These are phyloP conservation scores for Cladosporium colombiae DNA, from an alignment of 2,329 filamentous ascomycete genomes.

Conservation along the genomic window DNA sequence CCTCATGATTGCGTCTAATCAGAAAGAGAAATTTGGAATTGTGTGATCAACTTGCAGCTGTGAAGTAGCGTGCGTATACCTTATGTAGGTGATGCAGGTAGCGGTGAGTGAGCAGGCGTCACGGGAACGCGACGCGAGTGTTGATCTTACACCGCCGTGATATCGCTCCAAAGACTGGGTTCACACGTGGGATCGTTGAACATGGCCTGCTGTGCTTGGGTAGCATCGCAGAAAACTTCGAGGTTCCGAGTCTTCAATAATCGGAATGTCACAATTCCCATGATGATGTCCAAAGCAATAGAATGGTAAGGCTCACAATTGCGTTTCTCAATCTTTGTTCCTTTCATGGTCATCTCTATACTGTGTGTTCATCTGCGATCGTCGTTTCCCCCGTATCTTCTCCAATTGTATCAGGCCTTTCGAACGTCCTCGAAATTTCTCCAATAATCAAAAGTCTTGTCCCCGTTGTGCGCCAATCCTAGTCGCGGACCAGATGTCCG, in stretches of 20 bases:
- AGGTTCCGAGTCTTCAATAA: neutral
- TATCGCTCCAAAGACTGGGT: neutral
- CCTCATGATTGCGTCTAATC: neutral
- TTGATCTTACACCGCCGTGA: neutral
- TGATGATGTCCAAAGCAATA: neutral
- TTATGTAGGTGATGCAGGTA: neutral
- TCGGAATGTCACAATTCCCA: neutral
- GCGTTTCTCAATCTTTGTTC: neutral
- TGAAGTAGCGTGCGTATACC: neutral
- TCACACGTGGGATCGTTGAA: neutral
- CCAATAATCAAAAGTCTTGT: neutral
- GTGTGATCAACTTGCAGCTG: neutral
- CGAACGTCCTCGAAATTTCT: neutral
- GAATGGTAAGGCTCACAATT: neutral
- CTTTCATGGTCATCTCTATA: neutral
- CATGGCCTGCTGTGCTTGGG: neutral
- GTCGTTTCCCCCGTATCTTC: neutral
- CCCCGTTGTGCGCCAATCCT: neutral
- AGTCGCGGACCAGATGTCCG: neutral
- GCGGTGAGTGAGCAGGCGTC: neutral
- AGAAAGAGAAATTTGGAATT: neutral
- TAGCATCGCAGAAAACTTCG: neutral
- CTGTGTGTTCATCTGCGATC: neutral
- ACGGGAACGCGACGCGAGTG: neutral
- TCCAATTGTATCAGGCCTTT: neutral